Conservation (phyloP, 164 flowering plant genomes). For the Vitis rotundifolia region DNA sequence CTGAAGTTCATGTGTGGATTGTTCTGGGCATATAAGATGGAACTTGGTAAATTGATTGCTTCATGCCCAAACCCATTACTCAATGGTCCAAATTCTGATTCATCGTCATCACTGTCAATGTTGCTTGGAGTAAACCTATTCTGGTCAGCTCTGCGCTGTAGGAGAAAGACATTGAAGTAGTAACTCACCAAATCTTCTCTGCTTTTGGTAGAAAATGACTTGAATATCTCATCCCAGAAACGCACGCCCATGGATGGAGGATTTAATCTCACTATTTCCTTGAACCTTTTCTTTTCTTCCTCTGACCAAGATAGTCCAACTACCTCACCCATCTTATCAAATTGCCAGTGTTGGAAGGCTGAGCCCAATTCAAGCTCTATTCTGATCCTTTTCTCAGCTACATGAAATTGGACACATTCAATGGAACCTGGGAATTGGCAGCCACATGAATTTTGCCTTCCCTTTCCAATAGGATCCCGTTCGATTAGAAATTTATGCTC, state of each 20-base stretch:
- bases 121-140: slow-evolving; percentile 56
- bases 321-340: slow-evolving; percentile 78
- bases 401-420: slow-evolving; percentile 73
- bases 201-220: slow-evolving; percentile 47
- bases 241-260: slow-evolving; percentile 34
- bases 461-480: slow-evolving; percentile 66
- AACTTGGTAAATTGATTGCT: slow-evolving; percentile 24
- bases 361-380: slow-evolving; percentile 66
- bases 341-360: slow-evolving; percentile 59
- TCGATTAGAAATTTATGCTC: slow-evolving; percentile 32
- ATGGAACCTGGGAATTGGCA: slow-evolving; percentile 58
- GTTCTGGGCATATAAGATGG: slow-evolving; percentile 45
- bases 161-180: slow-evolving; percentile 80
- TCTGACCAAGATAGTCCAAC: slow-evolving; percentile 59
- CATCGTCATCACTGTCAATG: slow-evolving; percentile 84
- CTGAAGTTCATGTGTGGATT: slow-evolving; percentile 30
- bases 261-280: slow-evolving; percentile 40
- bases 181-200: slow-evolving; percentile 67
- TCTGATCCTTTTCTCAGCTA: slow-evolving; percentile 48
- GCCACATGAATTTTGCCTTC: slow-evolving; percentile 68
- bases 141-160: slow-evolving; percentile 64
- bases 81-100: slow-evolving; percentile 41
- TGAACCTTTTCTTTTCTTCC: slow-evolving; percentile 57
- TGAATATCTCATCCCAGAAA: slow-evolving; percentile 55
- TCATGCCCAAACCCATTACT: slow-evolving; percentile 31